Base-by-base conservation (phyloP, 2,329 filamentous ascomycete species). In the Tolypocladium cylindrosporum region DNA sequence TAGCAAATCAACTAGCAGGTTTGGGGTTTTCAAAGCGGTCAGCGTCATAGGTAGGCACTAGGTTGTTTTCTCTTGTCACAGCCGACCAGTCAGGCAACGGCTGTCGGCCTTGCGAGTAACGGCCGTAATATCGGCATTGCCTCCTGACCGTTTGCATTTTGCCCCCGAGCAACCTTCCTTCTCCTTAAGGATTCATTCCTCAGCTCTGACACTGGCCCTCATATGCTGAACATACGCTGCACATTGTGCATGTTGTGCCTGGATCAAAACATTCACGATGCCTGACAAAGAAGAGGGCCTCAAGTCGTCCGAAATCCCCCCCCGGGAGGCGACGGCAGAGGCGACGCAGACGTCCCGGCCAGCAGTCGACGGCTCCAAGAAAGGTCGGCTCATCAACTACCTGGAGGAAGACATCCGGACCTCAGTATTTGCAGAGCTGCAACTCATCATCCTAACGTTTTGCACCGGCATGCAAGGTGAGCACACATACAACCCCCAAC, bases 381-480 rank as follows among this genome's bases (percentile, higher is more conserved):
- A 24, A 16, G 31, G 55, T 8, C 31, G 48, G 40, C 19, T 63
- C 14, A 34, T 57, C 42, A n/a, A 50, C 2, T 62, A 69, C 48
- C 59, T 70, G 16, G 60, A 58, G 4, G 54, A 68, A 55, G 61
- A 71, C 24, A 67, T 81, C 45, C 68, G 71, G 42, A 67, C 74
- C 13, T 75, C 74, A 0, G 51, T 64, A 3, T 73, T 79, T 61
- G 74, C 72, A 36, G 78, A 81, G 61, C 50, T 76, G 19, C 74
- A 80, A 61, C 69, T 80, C 31, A 56, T 79, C 2, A 60, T 79
- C 45, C 65, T 80, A 43, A 80, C 78, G 0, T 76, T 81, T 56
- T 79, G 74, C 61, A 79, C 77, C 40, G 79, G 79, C 31, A 74
- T 81, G 40, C 79, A 81, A 74, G 75, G 75, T 74, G 36, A 59